Evolutionary conservation across 1,284 basidiomycete species (phyloP).

Genomic region (Blastosporella zonata): DNA sequence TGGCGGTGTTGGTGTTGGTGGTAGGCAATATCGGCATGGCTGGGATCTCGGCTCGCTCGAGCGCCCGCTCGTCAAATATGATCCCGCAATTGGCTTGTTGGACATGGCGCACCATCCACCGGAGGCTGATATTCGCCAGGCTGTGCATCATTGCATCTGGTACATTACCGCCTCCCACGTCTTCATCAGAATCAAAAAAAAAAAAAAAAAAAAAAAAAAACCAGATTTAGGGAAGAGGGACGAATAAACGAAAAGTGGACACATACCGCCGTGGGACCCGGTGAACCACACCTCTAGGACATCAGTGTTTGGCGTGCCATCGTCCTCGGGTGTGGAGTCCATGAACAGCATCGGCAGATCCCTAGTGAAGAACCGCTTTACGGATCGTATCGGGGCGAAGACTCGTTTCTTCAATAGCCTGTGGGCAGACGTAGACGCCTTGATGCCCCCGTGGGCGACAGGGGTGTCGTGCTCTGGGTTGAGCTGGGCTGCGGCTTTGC

Average conservation of each 20-base stretch:
- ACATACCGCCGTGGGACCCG: conserved; percentile 56
- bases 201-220: no score
- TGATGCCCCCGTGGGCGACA: conserved; percentile 4
- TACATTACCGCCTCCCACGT: conserved; percentile 66
- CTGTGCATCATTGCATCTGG: conserved; percentile 37
- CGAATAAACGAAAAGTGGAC: no score
- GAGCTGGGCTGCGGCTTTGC: conserved; percentile 14
- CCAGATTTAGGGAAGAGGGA: no score
- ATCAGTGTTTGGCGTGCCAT: conserved; percentile 34
- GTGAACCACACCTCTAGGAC: conserved; percentile 65
- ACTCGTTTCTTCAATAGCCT: no score
- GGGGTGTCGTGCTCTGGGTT: conserved; percentile 26
- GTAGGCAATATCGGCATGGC: not conserved
- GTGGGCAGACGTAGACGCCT: conserved; percentile 1
- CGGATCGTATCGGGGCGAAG: no score
- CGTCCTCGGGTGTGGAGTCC: conserved; percentile 2
- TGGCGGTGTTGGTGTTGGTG: not conserved
- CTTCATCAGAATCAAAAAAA: conserved; percentile 36
- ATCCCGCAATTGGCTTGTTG: conserved; percentile 46
- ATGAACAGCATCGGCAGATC: conserved; percentile 3
- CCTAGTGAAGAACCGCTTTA: conserved; percentile 10
- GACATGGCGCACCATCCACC: conserved; percentile 67
- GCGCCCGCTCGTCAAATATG: conserved; percentile 42
- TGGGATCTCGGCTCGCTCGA: conserved; percentile 25
- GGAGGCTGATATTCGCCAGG: conserved; percentile 61